Base-by-base conservation (phyloP, 2,329 filamentous ascomycete genomes). In the Talaromyces sp. region DNA sequence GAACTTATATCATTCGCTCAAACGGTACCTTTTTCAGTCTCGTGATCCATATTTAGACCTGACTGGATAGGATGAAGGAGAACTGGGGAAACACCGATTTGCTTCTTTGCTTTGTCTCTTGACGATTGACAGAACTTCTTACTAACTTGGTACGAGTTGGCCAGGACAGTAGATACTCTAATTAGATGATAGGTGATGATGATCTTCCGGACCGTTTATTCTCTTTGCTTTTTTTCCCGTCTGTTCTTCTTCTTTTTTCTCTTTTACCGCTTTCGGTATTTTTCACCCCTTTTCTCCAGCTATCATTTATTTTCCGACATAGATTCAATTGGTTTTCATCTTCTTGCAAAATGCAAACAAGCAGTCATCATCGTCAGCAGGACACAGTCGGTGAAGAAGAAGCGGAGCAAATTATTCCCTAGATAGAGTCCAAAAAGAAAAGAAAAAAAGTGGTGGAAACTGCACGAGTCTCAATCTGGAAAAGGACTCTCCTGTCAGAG, bases 201-300 rank as follows among this genome's bases (percentile, higher is more conserved):
- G 57, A 56, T 59, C 51, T 50, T 33, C 50, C 51, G 31, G 28
- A n/a, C 57, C 57, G 57, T 55, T 59, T 43, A 33, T 48, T 28
- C 25, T 56, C 40, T 13, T 50, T 48, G 22, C 41, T 50, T 48
- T 56, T 48, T 25, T n/a, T n/a, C n/a, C n/a, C n/a, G 13, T 17
- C 31, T 15, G 9, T 11, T 8, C 17, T 22, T 8, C 4, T 17
- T 31, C 6, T 46, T 7, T 33, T 48, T 48, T 35, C 45, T 17
- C 35, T 25, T 52, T 52, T 52, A 39, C 35, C 48, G 35, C 21
- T n/a, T 52, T 33, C 19, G 21, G 33, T n/a, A 22, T 36, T 39
- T 2, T 51, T n/a, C 8, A 15, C 6, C 5, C 9, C 13, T 2
- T 17, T 7, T n/a, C 19, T 28, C 33, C 37, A n/a, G 33, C 7